A percentile compares a stretch with the other conserved stretches of the same genome.
phyloP scores from a whole-genome alignment of 805 yeast species.

The Metschnikowia matae region DNA sequence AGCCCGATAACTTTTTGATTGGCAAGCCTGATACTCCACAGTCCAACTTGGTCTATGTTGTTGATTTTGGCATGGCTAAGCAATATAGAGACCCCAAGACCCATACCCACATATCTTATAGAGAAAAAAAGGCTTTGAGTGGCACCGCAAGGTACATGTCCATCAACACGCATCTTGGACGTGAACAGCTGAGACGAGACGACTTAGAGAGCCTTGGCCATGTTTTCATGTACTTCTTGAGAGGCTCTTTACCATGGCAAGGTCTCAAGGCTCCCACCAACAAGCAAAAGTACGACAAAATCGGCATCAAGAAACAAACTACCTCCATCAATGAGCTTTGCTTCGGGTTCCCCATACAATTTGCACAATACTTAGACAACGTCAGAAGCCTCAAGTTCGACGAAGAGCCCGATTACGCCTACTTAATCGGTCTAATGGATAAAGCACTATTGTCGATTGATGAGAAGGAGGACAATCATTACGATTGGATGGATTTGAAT shows the following conservation, averaged over 20 bases:
- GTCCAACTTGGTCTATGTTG: constrained; percentile 81
- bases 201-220: constrained; percentile 96
- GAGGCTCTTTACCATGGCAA: constrained; percentile 98
- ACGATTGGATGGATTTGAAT: constrained; percentile 97
- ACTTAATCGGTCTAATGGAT: constrained; percentile 71
- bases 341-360: constrained; percentile 85
- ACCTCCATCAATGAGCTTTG: constrained; percentile 85
- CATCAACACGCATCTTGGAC: constrained; percentile 93
- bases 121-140: constrained; percentile 91
- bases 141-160: constrained; percentile 99
- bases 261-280: constrained; percentile 97
- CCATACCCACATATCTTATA: constrained; percentile 90
- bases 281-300: constrained; percentile 95
- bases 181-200: constrained; percentile 95
- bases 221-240: constrained; percentile 88
- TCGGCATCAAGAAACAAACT: constrained; percentile 91
- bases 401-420: constrained; percentile 91
- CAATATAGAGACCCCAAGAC: constrained; percentile 96
- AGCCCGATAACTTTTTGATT: constrained; percentile 93
- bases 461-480: constrained; percentile 77
- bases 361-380: constrained; percentile 84
- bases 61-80: constrained; percentile 99
- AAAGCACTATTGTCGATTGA: constrained; percentile 71
- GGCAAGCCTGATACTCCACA: constrained; percentile 84
- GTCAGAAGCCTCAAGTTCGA: constrained; percentile 90